Conservation (phyloP, 1,139 yeast species). For the Waltiozyma sp. region DNA sequence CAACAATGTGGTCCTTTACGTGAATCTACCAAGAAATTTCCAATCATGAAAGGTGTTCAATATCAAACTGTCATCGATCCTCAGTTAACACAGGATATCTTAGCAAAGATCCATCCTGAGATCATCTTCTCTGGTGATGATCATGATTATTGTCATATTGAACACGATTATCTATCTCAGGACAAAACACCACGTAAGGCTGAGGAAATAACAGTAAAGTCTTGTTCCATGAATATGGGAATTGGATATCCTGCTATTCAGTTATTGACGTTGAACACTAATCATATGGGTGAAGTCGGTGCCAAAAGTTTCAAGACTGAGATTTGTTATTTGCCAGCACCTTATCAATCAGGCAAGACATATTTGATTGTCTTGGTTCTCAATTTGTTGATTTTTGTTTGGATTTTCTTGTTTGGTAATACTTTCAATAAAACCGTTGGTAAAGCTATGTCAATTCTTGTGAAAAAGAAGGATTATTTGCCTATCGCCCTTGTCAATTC, state of each 20-base stretch:
- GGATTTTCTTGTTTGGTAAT: neutral
- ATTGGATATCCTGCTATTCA: slow-evolving; percentile 78
- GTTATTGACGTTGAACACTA: slow-evolving; percentile 56
- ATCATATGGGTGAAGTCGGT: slow-evolving; percentile 18
- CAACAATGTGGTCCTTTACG: slow-evolving; percentile 59
- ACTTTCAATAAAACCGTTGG: neutral
- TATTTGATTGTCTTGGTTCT: neutral
- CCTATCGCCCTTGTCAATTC: neutral
- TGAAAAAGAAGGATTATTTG: neutral
- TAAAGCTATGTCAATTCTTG: neutral
- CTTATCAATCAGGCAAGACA: slow-evolving; percentile 36
- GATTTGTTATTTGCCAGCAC: slow-evolving; percentile 65
- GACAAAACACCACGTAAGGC: slow-evolving; percentile 26
- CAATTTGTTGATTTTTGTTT: neutral
- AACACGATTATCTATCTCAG: slow-evolving; percentile 34
- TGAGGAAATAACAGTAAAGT: slow-evolving; percentile 77
- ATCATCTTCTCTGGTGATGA: slow-evolving; percentile 87
- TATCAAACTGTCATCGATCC: slow-evolving; percentile 67
- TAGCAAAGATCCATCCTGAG: slow-evolving; percentile 48
- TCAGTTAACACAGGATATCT: slow-evolving; percentile 43
- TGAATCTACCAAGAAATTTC: slow-evolving; percentile 54
- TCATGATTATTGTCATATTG: slow-evolving; percentile 84
- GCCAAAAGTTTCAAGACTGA: slow-evolving; percentile 29
- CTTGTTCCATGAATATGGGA: slow-evolving; percentile 91
- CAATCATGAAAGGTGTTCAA: slow-evolving; percentile 61